Evolutionary conservation across 305 asterid species (phyloP).

Genomic region (Fraxinus dipetala): DNA sequence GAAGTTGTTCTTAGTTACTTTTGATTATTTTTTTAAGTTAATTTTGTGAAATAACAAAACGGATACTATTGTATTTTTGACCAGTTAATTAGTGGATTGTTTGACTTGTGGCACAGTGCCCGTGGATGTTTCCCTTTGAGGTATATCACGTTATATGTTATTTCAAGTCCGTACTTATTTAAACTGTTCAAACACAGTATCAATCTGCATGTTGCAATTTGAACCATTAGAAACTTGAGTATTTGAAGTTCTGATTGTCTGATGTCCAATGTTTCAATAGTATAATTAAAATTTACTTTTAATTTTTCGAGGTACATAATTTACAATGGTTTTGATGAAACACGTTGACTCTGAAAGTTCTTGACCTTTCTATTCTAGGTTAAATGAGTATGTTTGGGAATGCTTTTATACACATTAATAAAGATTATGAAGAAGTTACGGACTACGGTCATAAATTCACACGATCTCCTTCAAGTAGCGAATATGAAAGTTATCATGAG

Average conservation of each 20-base stretch:
- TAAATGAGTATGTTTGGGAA: background rate
- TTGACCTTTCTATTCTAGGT: background rate
- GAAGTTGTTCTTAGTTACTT: background rate
- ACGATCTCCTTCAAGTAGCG: background rate
- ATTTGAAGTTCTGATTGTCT: too few species aligned
- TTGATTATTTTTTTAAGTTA: background rate
- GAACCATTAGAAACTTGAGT: too few species aligned
- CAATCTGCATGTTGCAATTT: too few species aligned
- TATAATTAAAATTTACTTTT: too few species aligned
- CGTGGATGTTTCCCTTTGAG: background rate
- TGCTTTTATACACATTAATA: background rate
- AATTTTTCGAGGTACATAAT: too few species aligned
- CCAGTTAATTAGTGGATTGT: background rate
- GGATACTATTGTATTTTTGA: background rate
- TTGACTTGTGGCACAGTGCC: background rate
- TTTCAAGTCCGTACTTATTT: too few species aligned
- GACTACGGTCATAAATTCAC: background rate
- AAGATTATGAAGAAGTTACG: background rate
- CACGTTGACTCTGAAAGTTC: background rate
- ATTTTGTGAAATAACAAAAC: background rate
- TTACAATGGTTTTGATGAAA: too few species aligned
- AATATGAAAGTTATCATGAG: background rate
- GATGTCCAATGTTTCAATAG: too few species aligned
- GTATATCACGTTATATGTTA: background rate
- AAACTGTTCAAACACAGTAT: too few species aligned